Evolutionary conservation across 2,329 filamentous ascomycete species (phyloP).

Genomic region (Cryoendolithus antarcticus): DNA sequence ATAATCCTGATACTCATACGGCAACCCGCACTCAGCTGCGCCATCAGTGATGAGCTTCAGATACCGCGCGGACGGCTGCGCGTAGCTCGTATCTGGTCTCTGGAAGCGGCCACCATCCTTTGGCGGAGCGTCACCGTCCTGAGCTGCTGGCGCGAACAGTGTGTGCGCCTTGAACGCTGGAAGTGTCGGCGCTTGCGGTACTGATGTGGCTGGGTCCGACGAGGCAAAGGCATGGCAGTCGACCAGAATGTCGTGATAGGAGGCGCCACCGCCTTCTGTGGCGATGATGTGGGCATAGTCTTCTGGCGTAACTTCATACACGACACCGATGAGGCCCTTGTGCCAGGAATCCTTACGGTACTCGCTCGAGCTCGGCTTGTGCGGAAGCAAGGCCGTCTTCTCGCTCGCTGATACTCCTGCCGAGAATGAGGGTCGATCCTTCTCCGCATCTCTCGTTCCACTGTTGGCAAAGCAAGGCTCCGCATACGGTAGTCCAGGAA

Average conservation of each 20-base stretch:
- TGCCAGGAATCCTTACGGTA: conserved; percentile 54
- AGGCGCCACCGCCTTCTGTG: conserved; percentile 75
- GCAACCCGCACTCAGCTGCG: conserved; percentile 67
- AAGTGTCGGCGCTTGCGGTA: conserved; percentile 53
- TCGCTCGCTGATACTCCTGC: conserved; percentile 12
- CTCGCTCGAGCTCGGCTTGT: conserved; percentile 9
- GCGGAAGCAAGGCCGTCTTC: conserved; percentile 21
- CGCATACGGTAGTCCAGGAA: conserved; percentile 71
- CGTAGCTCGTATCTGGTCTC: conserved; percentile 57
- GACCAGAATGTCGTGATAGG: conserved; percentile 75
- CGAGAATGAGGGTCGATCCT: conserved; percentile 11
- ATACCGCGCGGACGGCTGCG: conserved; percentile 75
- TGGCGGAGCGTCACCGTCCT: conserved; percentile 18
- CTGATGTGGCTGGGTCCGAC: conserved; percentile 35
- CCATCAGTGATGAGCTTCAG: conserved; percentile 68
- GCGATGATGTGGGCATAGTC: conserved; percentile 81
- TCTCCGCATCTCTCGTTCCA: conserved; percentile 40
- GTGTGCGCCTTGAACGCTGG: conserved; percentile 72
- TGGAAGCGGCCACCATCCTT: conserved; percentile 32
- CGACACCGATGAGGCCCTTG: conserved; percentile 78
- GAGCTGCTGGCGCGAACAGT: conserved; percentile 52
- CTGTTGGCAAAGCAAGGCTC: conserved; percentile 93
- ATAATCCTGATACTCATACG: conserved; percentile 63
- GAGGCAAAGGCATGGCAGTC: conserved; percentile 60
- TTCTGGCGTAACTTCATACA: conserved; percentile 77